Base-by-base conservation (phyloP, 306 rosid species). In the Vicia sativa region DNA sequence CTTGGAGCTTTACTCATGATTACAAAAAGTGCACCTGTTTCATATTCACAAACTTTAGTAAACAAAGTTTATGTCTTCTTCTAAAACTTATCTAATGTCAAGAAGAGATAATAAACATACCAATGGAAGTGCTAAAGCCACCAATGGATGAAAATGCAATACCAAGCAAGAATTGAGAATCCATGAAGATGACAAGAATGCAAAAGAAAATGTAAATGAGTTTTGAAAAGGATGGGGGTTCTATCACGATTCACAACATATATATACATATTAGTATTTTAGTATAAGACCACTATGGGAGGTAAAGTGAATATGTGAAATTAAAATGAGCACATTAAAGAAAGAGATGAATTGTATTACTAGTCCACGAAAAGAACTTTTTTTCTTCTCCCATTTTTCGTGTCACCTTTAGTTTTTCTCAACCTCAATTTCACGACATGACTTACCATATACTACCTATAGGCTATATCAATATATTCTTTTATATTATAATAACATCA, bases 81-180 rank as follows among this genome's bases (percentile, higher is more conserved):
- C 38, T 34, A 34, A 34, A 34, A 34, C 9, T 6, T 34, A 34
- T 34, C 38, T 34, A 34, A 34, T 34, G 38, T 34, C 35, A 1
- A 7, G 9, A 34, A 31, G 38, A 34, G 2, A 46, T 9, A 46
- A 15, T 11, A 16, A 1, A 31, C 63, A 15, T 56, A 95, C 99
- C 99, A 9, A 95, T 38, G 66, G 99, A 95, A 73, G 96, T 95
- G 79, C 97, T 91, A 57, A 91, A 62, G 65, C 99, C 99, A 71
- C 96, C 99, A 0, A 91, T 54, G 54, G 86, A 87, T 25, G 99
- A 91, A 74, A 95, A 16, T 18, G 54, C 59, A 87, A 14, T 83
- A 66, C 96, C 99, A 9, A 88, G 65, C 53, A 84, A 67, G 56
- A 85, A 81, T 74, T 91, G 99, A 55, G 91, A 87, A 84, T 85